Evolutionary conservation across 768 basidiomycete genomes (phyloP), one percentile per base, ranked within the genome.

Genomic region (Collybiopsis luxurians): DNA sequence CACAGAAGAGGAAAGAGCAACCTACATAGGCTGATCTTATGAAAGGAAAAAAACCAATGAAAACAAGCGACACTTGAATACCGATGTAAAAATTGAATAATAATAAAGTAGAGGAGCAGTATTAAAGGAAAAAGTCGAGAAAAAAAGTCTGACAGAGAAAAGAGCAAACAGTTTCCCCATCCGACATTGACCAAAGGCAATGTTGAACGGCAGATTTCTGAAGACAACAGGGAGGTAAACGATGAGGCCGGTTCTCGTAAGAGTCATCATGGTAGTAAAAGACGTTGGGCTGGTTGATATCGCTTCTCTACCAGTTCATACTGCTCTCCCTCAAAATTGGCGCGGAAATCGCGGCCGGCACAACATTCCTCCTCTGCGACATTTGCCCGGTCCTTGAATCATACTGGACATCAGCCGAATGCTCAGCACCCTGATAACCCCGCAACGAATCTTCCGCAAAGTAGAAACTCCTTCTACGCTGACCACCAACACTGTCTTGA

Each of bases 371-470:
- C 47, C 89, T 77, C 73, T 87, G 82, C 55, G 77, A 79, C 78
- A 81, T 79, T 53, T 40, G 65, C n/a, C 54, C 55, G 44, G 59
- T 58, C 26, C 49, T 56, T 17, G 40, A 49, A 53, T 48, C 61
- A 50, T 52, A 56, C 62, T 71, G 67, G 12, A 69, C 69, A 43
- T 78, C 73, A 46, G 73, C 76, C 38, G 60, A 61, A 53, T 61
- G 71, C 55, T 62, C 68, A 34, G 31, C 31, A 30, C 72, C 69
- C 64, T 80, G 77, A 67, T 69, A 84, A 13, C 85, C 85, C 39
- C 88, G 75, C 68, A 94, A 69, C 60, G 85, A 87, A 67, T 94
- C 91, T 73, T 92, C 92, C 2, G 91, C 91, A 65, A 83, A 94
- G 71, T 92, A 94, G 76, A 92, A 94, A 60, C 87, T 89, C 57